Base-by-base conservation (phyloP, 176 grass and related monocot genomes). In the Themeda triandra region DNA sequence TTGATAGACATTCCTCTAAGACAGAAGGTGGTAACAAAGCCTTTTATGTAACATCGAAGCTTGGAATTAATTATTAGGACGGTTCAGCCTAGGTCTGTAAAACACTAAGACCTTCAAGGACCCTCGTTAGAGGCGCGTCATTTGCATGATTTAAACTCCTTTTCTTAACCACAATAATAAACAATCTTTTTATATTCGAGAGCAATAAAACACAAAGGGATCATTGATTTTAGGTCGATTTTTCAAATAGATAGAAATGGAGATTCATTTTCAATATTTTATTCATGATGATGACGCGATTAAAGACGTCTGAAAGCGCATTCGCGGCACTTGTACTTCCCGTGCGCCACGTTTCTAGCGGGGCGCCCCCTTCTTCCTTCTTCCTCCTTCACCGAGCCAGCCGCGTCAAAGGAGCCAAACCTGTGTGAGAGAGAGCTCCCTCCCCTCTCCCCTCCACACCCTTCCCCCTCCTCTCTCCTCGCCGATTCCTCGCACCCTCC, bases 351-450 rank as follows among this genome's bases (percentile, higher is more conserved):
- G 81, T 91, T 69, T 83, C 13, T 70, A 63, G 74, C 66, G 78
- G 23, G 3, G 13, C 46, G 14, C 23, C 41, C 64, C 28, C 40
- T 27, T 19, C 53, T 56, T 23, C 6, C 6, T 58, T 1, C n/a
- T 12, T 12, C 27, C 41, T 73, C 15, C 78, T 53, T 7, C 75
- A 71, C 29, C 13, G 48, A 85, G 71, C 88, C 75, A 85, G 71
- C 88, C 75, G 81, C 84, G 90, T 92, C 77, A 83, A 93, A 90
- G 59, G 30, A 78, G 66, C 75, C n/a, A 77, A 59, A 77, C 83
- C 67, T 85, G 60, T 27, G n/a, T n/a, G n/a, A n/a, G n/a, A n/a
- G 24, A 72, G 8, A 82, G 45, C 63, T 68, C 44, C 62, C 14
- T 35, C 33, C 33, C 32, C 33, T 5, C 4, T 14, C 17, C 15